Conservation (phyloP, 108 stramenopile species). For the Pinguiococcus pyrenoidosus region DNA sequence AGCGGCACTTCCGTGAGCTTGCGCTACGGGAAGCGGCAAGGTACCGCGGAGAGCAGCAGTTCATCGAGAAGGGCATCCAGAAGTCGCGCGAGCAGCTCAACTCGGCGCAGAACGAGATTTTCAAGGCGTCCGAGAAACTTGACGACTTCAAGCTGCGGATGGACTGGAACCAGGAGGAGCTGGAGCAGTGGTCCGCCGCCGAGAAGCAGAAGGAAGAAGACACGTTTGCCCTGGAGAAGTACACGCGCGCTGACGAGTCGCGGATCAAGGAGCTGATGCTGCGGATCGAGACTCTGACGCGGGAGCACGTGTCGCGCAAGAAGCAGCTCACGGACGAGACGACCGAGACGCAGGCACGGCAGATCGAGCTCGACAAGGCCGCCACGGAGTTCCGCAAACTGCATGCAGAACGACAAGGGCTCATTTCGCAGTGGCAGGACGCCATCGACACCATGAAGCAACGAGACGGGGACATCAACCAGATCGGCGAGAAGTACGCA, state of each 20-base stretch:
- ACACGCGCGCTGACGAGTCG: constrained; percentile 57
- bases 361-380: constrained; percentile 54
- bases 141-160: constrained; percentile 59
- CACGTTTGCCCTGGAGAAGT: constrained; percentile 52
- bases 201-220: constrained; percentile 70
- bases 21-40: neutral
- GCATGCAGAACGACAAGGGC: constrained; percentile 56
- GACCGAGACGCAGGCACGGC: constrained; percentile 46
- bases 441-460: constrained; percentile 51
- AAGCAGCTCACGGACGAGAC: constrained; percentile 36
- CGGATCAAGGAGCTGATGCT: constrained; percentile 52
- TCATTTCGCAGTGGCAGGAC: constrained; percentile 62
- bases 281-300: constrained; percentile 47
- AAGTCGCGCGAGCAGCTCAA: constrained; percentile 34
- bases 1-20: constrained; percentile 43
- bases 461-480: constrained; percentile 55
- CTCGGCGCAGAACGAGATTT: constrained; percentile 42
- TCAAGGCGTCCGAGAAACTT: constrained; percentile 49
- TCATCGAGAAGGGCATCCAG: constrained; percentile 11
- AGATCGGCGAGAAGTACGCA: constrained; percentile 33
- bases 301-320: constrained; percentile 26
- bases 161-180: constrained; percentile 78
- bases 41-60: constrained; percentile 13
- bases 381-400: constrained; percentile 52
- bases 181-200: constrained; percentile 78